A percentile compares a stretch with the other conserved stretches of the same genome.
phyloP scores from a whole-genome alignment of 2,329 filamentous ascomycete species.

The Didymella pinodella region DNA sequence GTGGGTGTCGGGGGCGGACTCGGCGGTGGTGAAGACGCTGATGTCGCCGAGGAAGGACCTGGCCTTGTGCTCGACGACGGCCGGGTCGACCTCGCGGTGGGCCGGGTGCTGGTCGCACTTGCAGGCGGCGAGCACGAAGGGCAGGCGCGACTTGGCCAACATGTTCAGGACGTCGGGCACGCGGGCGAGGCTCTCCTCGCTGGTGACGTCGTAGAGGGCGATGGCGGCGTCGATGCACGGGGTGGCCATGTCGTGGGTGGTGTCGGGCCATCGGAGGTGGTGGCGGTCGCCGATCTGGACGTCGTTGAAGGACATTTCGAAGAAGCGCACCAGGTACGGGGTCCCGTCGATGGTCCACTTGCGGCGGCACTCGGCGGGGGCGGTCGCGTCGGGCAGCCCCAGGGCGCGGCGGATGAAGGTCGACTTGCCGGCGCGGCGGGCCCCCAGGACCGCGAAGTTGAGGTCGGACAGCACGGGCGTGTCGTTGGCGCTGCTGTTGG shows the following conservation, averaged over 20 bases:
- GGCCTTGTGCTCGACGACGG: conserved; percentile 71
- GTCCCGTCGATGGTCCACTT: conserved; percentile 65
- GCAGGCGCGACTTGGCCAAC: conserved; percentile 74
- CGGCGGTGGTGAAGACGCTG: conserved; percentile 76
- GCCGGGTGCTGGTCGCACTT: conserved; percentile 84
- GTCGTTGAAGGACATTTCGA: conserved; percentile 64
- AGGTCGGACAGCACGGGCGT: conserved; percentile 58
- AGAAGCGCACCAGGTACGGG: conserved; percentile 64
- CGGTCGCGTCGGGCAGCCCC: conserved; percentile 58
- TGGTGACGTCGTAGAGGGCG: conserved; percentile 86
- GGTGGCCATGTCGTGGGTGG: conserved; percentile 69
- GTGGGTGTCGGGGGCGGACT: conserved; percentile 73
- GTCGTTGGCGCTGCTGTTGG: conserved; percentile 36
- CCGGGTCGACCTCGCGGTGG: conserved; percentile 74
- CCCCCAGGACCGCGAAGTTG: conserved; percentile 66
- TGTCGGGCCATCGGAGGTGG: conserved; percentile 65
- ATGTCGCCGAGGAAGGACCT: conserved; percentile 68
- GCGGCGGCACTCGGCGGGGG: conserved; percentile 56
- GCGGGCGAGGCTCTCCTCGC: conserved; percentile 75
- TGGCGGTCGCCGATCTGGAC: conserved; percentile 60
- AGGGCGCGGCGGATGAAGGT: conserved; percentile 66
- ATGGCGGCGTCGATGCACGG: conserved; percentile 84
- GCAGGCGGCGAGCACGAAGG: conserved; percentile 82
- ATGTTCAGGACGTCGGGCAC: conserved; percentile 78
- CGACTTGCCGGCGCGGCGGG: conserved; percentile 64